These are phyloP conservation scores for Ceratocystis eucalypticola DNA, from an alignment of 2,329 filamentous ascomycete genomes.

Conservation along the genomic window DNA sequence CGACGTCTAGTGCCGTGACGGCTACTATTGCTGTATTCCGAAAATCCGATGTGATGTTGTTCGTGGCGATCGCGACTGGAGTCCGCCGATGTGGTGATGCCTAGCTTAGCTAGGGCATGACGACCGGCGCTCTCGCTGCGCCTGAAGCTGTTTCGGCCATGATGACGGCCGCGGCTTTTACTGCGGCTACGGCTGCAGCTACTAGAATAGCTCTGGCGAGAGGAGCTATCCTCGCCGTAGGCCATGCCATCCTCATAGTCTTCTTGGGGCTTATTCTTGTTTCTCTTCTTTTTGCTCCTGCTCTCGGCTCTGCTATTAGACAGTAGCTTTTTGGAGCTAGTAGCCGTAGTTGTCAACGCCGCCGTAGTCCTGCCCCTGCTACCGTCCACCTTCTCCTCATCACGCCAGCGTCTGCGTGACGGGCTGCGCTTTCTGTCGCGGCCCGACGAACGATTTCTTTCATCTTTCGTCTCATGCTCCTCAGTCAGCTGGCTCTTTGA, in stretches of 20 bases:
- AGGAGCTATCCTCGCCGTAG: slow-evolving; percentile 31
- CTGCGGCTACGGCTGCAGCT: slow-evolving; percentile 26
- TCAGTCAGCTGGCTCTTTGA: slow-evolving; percentile 52
- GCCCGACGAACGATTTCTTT: slow-evolving; percentile 23
- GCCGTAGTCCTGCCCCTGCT: slow-evolving; percentile 31
- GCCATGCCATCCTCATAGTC: slow-evolving; percentile 16
- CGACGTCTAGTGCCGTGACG: neutral
- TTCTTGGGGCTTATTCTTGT: neutral
- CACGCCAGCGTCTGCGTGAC: slow-evolving; percentile 21
- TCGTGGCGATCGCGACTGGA: neutral
- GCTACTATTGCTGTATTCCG: neutral
- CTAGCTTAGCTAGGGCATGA: slow-evolving; percentile 47
- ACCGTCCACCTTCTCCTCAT: slow-evolving; percentile 33
- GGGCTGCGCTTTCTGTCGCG: slow-evolving; percentile 21
- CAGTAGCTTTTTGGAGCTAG: slow-evolving; percentile 46
- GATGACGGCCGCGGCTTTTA: slow-evolving; percentile 43
- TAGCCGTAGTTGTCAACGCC: slow-evolving; percentile 47
- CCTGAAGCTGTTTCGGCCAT: neutral
- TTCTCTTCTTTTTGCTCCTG: slow-evolving; percentile 27
- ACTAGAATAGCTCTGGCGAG: slow-evolving; percentile 32
- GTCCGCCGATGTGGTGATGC: slow-evolving; percentile 33
- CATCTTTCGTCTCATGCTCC: slow-evolving; percentile 40
- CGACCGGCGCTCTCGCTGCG: slow-evolving; percentile 33
- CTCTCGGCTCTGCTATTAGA: neutral
- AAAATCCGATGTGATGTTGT: neutral